phyloP scores from a whole-genome alignment of 2,329 filamentous ascomycete species.

The Curvularia verruculosa region DNA sequence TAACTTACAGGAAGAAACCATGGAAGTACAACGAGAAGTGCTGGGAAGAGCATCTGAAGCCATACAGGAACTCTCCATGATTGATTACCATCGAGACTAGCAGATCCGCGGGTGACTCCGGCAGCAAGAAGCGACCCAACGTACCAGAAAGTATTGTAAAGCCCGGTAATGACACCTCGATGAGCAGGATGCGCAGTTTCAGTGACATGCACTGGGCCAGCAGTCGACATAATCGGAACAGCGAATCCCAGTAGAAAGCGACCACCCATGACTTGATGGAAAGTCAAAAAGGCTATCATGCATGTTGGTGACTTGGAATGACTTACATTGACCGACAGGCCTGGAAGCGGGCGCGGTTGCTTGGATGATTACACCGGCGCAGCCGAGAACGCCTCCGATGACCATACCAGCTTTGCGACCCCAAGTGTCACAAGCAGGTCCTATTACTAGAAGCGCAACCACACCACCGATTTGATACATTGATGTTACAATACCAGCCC shows the following conservation, averaged over 20 bases:
- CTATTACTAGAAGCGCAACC: slow-evolving; percentile 55
- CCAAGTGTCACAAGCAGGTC: slow-evolving; percentile 54
- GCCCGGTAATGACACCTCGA: slow-evolving; percentile 56
- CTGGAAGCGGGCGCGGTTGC: slow-evolving; percentile 51
- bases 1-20: slow-evolving; percentile 62
- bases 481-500: slow-evolving; percentile 53
- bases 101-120: slow-evolving; percentile 33
- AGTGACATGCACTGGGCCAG: slow-evolving; percentile 64
- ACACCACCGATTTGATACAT: slow-evolving; percentile 59
- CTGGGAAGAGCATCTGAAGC: slow-evolving; percentile 37
- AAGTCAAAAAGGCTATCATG: neutral
- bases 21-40: slow-evolving; percentile 53
- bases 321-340: slow-evolving; percentile 48
- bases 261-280: slow-evolving; percentile 55
- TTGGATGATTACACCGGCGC: slow-evolving; percentile 58
- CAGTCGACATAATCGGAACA: slow-evolving; percentile 61
- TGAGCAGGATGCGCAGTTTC: slow-evolving; percentile 66
- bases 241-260: slow-evolving; percentile 66
- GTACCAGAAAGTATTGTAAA: slow-evolving; percentile 55
- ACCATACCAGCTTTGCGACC: slow-evolving; percentile 56
- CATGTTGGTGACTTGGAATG: neutral
- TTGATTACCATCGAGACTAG: slow-evolving; percentile 23
- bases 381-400: slow-evolving; percentile 57
- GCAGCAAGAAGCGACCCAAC: slow-evolving; percentile 45
- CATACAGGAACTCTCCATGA: slow-evolving; percentile 35